Base-by-base conservation (phyloP, 1,284 basidiomycete species). In the Dichomitus squalens region DNA sequence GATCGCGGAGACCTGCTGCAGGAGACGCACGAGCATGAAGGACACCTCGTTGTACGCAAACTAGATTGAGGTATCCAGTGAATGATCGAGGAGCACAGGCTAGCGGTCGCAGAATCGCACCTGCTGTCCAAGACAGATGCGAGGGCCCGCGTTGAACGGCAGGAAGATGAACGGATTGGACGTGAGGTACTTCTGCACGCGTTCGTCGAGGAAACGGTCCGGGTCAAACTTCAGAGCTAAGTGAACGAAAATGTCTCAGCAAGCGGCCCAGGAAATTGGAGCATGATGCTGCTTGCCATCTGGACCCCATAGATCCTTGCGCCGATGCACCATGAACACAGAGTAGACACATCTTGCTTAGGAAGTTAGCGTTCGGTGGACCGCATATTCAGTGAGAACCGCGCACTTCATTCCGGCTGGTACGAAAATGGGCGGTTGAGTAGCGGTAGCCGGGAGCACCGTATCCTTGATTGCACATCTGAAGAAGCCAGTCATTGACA, bases 1-100 rank as follows among this genome's bases (percentile, higher is more conserved):
- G 27, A 89, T 74, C 0, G 70, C 70, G 0, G 77, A 75, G 70
- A 88, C 85, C 35, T 73, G 69, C 70, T 89, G 87, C 18, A 89
- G 68, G n/a, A 90, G 72, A 9, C 85, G 80, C 41, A 88, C 77
- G 56, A 88, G 67, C 75, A 87, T 80, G 72, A 86, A 87, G 1
- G 86, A 87, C 64, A 80, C 79, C 64, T 88, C 85, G 67, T 87
- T 86, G 68, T 87, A 87, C 3, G 87, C 87, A 67, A 87, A 87
- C 80, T 87, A 55, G 18, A 8, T 44, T 23, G 27, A 31, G 20
- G 2, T 16, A 31, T 14, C 29, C 23, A 29, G 14, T 27, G 27
- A 21, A 20, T 20, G 12, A 12, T 29, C 41, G 4, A n/a, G n/a
- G 7, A 27, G 8, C 36, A 38, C n/a, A 8, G 38, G 4, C 38